Evolutionary conservation across 257 asterid genomes (phyloP).

Genomic region (Phtheirospermum japonicum): DNA sequence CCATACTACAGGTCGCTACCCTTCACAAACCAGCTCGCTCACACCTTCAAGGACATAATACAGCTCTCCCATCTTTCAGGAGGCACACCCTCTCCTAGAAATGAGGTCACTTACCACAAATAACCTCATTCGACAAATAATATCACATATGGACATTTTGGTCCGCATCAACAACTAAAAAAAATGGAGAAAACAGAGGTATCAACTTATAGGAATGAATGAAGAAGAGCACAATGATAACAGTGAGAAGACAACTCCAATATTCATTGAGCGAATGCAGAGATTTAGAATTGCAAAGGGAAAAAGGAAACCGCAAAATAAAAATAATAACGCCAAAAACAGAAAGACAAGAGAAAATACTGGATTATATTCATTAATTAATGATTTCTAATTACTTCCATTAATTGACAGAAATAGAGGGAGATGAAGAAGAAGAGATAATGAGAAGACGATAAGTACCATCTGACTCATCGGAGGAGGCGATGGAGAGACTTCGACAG

Average conservation of each 20-base stretch:
- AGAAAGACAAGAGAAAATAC: not conserved
- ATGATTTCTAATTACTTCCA: not conserved
- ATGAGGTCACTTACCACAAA: too few species aligned
- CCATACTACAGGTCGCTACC: too few species aligned
- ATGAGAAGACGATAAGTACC: not conserved
- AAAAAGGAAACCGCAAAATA: conserved; percentile 1
- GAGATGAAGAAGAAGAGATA: not conserved
- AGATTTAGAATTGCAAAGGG: too few species aligned
- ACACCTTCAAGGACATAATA: too few species aligned
- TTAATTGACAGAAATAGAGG: conserved; percentile 1
- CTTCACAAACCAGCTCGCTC: too few species aligned
- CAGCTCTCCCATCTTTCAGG: too few species aligned
- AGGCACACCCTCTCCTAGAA: too few species aligned
- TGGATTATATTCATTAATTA: too few species aligned
- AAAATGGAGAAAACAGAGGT: not conserved
- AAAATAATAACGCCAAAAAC: conserved; percentile 18
- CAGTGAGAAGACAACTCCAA: too few species aligned
- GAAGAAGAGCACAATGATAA: conserved; percentile 6
- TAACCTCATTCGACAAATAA: too few species aligned
- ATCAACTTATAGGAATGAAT: not conserved
- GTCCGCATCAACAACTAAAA: conserved; percentile 5
- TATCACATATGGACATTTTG: too few species aligned
- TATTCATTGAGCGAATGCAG: too few species aligned
- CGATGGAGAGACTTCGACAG: conserved; percentile 69
- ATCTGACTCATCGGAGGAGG: conserved; percentile 50